Conservation (phyloP, 495 filamentous ascomycete genomes). For the Clavariopsis aquatica region DNA sequence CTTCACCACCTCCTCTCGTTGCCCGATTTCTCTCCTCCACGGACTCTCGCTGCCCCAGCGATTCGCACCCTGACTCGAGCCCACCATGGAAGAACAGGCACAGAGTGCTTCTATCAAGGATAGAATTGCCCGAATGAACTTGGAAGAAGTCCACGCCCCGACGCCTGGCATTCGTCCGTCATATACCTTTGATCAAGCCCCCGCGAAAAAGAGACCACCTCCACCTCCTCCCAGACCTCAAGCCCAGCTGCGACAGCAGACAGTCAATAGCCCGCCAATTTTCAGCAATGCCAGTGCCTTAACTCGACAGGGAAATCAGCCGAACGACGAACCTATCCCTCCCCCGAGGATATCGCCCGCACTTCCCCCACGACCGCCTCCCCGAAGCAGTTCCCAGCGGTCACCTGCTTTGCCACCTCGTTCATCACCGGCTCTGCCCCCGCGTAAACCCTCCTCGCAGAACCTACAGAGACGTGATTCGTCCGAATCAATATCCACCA, state of each 20-base stretch:
- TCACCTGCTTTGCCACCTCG: constrained; percentile 36
- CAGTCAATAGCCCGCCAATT: constrained; percentile 53
- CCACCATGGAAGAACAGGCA: constrained; percentile 8
- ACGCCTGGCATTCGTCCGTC: constrained; percentile 42
- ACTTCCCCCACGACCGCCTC: constrained; percentile 51
- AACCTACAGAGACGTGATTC: constrained; percentile 36
- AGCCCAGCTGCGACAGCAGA: constrained; percentile 46
- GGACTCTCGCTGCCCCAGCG: no score
- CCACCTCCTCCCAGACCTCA: constrained; percentile 45
- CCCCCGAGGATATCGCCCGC: constrained; percentile 44
- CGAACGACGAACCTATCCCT: constrained; percentile 39
- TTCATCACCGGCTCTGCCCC: constrained; percentile 39
- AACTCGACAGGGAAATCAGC: constrained; percentile 50
- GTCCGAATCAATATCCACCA: constrained; percentile 43
- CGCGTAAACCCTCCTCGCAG: constrained; percentile 45
- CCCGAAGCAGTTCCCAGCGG: constrained; percentile 36
- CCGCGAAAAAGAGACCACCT: constrained; percentile 34
- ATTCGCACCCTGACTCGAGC: neutral
- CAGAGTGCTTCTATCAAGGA: constrained; percentile 50
- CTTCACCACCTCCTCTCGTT: neutral
- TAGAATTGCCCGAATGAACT: constrained; percentile 61
- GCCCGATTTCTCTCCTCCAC: neutral
- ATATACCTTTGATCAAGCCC: constrained; percentile 39
- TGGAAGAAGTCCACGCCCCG: constrained; percentile 53
- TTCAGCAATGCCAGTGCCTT: constrained; percentile 45